Conservation (phyloP, 768 basidiomycete species). For the Chalciporus sphaerocephalus region DNA sequence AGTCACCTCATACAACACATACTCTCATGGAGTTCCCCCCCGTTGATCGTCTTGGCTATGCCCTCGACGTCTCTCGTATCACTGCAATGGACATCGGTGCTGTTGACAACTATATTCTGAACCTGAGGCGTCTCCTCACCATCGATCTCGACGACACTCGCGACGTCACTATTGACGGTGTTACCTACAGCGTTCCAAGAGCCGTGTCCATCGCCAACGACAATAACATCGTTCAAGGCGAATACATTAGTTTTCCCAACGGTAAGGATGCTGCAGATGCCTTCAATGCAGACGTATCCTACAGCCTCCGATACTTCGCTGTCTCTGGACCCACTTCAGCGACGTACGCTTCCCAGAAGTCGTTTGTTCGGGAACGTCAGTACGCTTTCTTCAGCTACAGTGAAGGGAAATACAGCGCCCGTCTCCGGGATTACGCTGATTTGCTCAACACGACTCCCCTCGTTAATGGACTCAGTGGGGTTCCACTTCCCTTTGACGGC, state of each 20-base stretch:
- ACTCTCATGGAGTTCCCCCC: neutral
- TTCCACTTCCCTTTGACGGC: no score
- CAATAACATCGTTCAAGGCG: constrained; percentile 1
- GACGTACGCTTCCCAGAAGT: constrained; percentile 1
- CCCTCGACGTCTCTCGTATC: constrained; percentile 1
- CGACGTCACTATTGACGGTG: no score
- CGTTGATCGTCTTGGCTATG: constrained; percentile 8
- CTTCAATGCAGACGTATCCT: no score
- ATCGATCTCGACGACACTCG: no score
- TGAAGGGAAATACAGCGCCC: neutral
- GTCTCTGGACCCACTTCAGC: constrained; percentile 2
- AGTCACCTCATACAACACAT: no score
- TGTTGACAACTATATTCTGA: neutral
- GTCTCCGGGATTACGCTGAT: neutral
- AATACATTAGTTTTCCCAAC: neutral
- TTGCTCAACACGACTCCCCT: no score
- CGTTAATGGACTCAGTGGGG: no score
- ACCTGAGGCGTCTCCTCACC: no score
- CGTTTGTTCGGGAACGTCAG: constrained; percentile 1
- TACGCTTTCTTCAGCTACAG: constrained; percentile 6
- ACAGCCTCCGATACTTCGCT: constrained; percentile 3
- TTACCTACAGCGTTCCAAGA: neutral
- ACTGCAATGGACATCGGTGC: constrained; percentile 7
- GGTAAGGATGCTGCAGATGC: no score
- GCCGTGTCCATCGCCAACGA: constrained; percentile 2